Conservation (phyloP, 1,284 basidiomycete genomes). For the Sanghuangporus sanghuang region DNA sequence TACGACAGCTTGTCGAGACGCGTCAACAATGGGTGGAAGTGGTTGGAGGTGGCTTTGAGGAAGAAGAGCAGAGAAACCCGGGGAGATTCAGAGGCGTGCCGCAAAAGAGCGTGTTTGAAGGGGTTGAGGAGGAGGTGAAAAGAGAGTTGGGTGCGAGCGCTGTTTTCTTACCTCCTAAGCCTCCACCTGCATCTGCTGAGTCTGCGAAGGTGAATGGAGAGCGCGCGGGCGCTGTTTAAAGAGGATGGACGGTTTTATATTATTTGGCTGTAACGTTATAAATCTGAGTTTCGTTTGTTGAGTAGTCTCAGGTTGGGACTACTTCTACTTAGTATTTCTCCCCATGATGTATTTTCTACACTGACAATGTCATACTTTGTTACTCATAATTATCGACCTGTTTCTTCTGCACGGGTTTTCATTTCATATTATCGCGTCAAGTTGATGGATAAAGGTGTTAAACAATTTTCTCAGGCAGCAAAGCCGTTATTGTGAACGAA, state of each 20-base stretch:
- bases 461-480: too few relatives aligned
- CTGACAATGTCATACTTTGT: too few relatives aligned
- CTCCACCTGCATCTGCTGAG: not conserved
- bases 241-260: constrained; percentile 24
- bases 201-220: constrained; percentile 24
- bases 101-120: constrained; percentile 65
- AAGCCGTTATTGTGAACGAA: too few relatives aligned
- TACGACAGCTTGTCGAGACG: constrained; percentile 66
- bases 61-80: constrained; percentile 56
- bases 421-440: too few relatives aligned
- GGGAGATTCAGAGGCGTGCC: constrained; percentile 75
- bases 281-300: constrained; percentile 3
- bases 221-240: constrained; percentile 20
- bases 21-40: constrained; percentile 69
- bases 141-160: constrained; percentile 23
- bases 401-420: too few relatives aligned
- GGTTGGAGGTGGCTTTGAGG: constrained; percentile 62
- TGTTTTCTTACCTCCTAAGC: not conserved
- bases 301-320: not conserved
- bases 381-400: too few relatives aligned
- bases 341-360: not conserved
- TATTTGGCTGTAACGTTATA: constrained; percentile 18
- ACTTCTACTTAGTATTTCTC: not conserved
- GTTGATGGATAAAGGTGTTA: too few relatives aligned
- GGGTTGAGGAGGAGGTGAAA: constrained; percentile 58